phyloP scores from a whole-genome alignment of 192 early-diverging fungal genomes.

The Coemansia erecta region DNA sequence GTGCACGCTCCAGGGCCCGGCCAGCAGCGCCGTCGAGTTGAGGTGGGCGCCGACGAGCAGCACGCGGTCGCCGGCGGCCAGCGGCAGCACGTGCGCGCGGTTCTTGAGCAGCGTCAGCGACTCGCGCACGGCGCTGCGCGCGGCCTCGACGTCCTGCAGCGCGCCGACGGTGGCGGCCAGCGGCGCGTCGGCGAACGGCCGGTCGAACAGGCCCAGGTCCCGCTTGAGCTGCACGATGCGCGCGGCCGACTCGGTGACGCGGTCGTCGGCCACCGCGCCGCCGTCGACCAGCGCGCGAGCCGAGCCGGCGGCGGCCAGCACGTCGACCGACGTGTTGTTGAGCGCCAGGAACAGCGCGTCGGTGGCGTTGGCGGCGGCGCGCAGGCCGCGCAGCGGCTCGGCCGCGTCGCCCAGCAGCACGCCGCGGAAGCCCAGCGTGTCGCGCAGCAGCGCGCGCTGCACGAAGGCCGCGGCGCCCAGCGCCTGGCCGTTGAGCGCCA shows the following conservation, averaged over 20 bases:
- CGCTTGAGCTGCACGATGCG: slow-evolving; percentile 63
- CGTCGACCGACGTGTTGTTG: slow-evolving; percentile 57
- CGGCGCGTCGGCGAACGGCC: slow-evolving; percentile 31
- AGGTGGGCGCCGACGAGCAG: slow-evolving; percentile 59
- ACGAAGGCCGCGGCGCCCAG: slow-evolving; percentile 56
- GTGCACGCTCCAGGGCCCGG: slow-evolving; percentile 58
- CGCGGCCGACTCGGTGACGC: slow-evolving; percentile 55
- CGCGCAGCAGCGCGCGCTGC: slow-evolving; percentile 51
- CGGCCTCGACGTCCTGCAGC: slow-evolving; percentile 44
- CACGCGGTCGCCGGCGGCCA: slow-evolving; percentile 45
- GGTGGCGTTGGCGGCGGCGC: slow-evolving; percentile 37
- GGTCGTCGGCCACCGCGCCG: slow-evolving; percentile 29
- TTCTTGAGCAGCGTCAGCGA: slow-evolving; percentile 63
- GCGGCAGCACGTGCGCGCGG: slow-evolving; percentile 41
- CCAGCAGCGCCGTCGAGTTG: slow-evolving; percentile 54
- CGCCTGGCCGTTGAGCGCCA: slow-evolving; percentile 56
- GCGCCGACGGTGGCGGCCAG: slow-evolving; percentile 47
- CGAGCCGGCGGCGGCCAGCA: slow-evolving; percentile 45
- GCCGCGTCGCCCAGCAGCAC: slow-evolving; percentile 57
- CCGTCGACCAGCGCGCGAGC: slow-evolving; percentile 49
- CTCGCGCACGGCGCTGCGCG: slow-evolving; percentile 55
- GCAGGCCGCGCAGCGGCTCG: slow-evolving; percentile 4
- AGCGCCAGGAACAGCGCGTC: slow-evolving; percentile 55
- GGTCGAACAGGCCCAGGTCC: slow-evolving; percentile 60
- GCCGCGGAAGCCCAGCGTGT: slow-evolving; percentile 56